phyloP scores from a whole-genome alignment of 805 yeast genomes.

The Candida dajiaensis region DNA sequence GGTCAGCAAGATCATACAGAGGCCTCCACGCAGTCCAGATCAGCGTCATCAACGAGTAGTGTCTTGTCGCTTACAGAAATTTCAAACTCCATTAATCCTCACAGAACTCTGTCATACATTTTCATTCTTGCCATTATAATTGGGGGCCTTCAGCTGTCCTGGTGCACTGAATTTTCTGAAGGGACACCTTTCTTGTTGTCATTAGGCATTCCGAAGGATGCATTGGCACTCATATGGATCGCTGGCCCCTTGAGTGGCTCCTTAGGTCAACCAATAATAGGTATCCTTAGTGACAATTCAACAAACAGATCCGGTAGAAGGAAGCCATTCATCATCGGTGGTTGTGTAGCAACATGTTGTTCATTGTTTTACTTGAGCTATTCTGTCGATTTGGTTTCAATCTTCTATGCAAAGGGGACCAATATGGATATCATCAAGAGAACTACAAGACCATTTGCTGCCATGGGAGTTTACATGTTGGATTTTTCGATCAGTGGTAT shows the following conservation, averaged over 20 bases:
- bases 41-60: slow-evolving; percentile 2
- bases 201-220: slow-evolving; percentile 52
- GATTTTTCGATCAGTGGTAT: slow-evolving; percentile 55
- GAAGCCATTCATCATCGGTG: slow-evolving; percentile 52
- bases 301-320: slow-evolving; percentile 42
- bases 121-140: slow-evolving; percentile 40
- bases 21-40: not conserved
- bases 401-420: slow-evolving; percentile 23
- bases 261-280: slow-evolving; percentile 59
- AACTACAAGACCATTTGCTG: slow-evolving; percentile 43
- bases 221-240: slow-evolving; percentile 55
- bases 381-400: slow-evolving; percentile 35
- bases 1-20: not conserved
- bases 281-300: slow-evolving; percentile 49
- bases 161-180: slow-evolving; percentile 62
- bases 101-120: slow-evolving; percentile 38
- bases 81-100: slow-evolving; percentile 34
- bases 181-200: slow-evolving; percentile 58
- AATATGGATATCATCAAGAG: slow-evolving; percentile 22
- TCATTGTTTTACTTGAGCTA: slow-evolving; percentile 42
- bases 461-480: slow-evolving; percentile 43
- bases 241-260: slow-evolving; percentile 64
- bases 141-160: slow-evolving; percentile 57
- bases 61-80: slow-evolving; percentile 20
- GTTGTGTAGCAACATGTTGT: slow-evolving; percentile 40